These are phyloP conservation scores for Solanum tarijense DNA, from an alignment of 257 asterid species.

Conservation along the genomic window DNA sequence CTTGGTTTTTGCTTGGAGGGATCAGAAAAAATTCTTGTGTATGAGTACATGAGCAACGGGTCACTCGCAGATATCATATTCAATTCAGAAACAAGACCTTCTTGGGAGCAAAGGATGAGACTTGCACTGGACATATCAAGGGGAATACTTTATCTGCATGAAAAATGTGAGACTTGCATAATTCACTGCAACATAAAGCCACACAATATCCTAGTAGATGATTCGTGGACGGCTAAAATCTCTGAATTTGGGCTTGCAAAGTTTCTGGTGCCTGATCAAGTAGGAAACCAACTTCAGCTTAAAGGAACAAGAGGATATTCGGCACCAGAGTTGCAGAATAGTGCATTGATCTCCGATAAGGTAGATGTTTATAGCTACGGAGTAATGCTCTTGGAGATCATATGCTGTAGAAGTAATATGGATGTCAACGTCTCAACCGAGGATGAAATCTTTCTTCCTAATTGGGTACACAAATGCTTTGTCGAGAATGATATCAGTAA, in stretches of 20 bases:
- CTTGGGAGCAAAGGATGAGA: conserved; percentile 26
- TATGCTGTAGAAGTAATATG: conserved; percentile 8
- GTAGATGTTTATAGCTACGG: conserved; percentile 22
- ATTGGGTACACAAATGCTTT: conserved; percentile 7
- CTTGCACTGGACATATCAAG: conserved; percentile 34
- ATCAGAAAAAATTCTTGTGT: conserved; percentile 26
- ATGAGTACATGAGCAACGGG: conserved; percentile 48
- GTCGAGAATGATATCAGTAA: conserved; percentile 1
- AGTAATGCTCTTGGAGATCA: conserved; percentile 13
- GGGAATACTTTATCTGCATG: conserved; percentile 47
- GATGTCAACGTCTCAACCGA: conserved; percentile 1
- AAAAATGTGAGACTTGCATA: conserved; percentile 48
- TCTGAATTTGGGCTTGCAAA: neutral
- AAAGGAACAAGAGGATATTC: conserved; percentile 9
- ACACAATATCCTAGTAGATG: conserved; percentile 47
- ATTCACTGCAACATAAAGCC: conserved; percentile 63
- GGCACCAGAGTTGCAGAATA: conserved; percentile 17
- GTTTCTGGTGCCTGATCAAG: neutral
- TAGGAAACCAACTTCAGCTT: neutral
- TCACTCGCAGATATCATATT: conserved; percentile 34
- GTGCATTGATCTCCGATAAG: conserved; percentile 3
- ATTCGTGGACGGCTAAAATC: conserved; percentile 10
- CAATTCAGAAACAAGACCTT: conserved; percentile 1
- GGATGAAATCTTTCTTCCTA: conserved; percentile 5
- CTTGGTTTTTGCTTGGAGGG: conserved; percentile 48